phyloP scores from a whole-genome alignment of 768 basidiomycete genomes.

The Dentipellis fragilis region DNA sequence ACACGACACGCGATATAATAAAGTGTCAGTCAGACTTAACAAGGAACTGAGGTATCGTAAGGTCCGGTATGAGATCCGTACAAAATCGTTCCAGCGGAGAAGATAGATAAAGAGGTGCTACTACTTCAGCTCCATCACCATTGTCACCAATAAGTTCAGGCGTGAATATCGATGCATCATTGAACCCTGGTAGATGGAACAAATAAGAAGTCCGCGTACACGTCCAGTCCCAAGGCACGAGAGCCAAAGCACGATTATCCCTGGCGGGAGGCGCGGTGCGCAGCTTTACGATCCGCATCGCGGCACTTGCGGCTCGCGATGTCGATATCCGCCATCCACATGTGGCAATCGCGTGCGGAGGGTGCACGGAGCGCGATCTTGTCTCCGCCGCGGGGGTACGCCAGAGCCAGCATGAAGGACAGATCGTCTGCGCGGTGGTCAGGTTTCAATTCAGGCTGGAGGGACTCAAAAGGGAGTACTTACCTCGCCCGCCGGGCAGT shows the following conservation, averaged over 20 bases:
- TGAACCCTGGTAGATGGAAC: background rate
- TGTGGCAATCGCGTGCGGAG: constrained; percentile 48
- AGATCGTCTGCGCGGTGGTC: constrained; percentile 43
- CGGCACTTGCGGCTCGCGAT: constrained; percentile 32
- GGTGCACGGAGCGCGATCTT: constrained; percentile 48
- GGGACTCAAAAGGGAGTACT: constrained; percentile 4
- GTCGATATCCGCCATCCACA: constrained; percentile 37
- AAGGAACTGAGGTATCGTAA: background rate
- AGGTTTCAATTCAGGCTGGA: background rate
- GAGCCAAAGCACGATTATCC: too few species aligned
- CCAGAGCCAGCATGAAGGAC: constrained; percentile 54
- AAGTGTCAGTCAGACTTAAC: too few species aligned
- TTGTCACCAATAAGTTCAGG: background rate
- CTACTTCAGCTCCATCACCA: background rate
- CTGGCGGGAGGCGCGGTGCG: background rate
- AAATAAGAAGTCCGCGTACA: background rate
- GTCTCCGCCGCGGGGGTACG: constrained; percentile 70
- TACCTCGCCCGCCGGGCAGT: constrained; percentile 40
- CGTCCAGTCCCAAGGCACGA: too few species aligned
- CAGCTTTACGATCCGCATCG: constrained; percentile 20
- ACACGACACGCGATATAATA: background rate
- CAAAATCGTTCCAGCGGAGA: background rate
- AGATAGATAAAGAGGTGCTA: too few species aligned
- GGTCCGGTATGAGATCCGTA: background rate
- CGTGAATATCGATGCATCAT: background rate